These are phyloP conservation scores for Chlorella sp. DNA, from an alignment of 139 green algal species.

Conservation along the genomic window DNA sequence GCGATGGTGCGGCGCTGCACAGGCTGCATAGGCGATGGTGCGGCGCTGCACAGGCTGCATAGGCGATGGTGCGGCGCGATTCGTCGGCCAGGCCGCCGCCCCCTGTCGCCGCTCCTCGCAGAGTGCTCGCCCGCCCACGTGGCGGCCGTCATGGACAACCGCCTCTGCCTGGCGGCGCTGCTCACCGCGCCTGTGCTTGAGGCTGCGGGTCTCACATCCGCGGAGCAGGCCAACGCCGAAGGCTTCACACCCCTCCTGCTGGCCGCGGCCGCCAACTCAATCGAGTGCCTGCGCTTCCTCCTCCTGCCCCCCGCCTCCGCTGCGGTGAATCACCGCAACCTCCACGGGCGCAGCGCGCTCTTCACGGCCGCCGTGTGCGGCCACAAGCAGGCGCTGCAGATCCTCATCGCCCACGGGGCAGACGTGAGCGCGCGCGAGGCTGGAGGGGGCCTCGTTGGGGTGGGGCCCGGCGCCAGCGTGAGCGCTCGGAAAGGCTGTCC, in stretches of 20 bases:
- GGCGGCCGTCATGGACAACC: constrained; percentile 1
- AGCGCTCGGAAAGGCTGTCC: neutral
- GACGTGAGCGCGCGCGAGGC: neutral
- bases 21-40: neutral
- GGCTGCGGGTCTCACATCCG: neutral
- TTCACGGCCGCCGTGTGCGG: constrained; percentile 9
- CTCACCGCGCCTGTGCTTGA: too few species aligned
- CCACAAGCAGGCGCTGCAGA: neutral
- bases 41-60: neutral
- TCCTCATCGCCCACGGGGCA: neutral
- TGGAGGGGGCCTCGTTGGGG: neutral
- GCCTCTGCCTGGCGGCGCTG: constrained; percentile 5
- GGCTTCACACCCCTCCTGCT: constrained; percentile 25
- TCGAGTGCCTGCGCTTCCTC: neutral
- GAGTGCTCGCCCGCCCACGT: constrained; percentile 8
- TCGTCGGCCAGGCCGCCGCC: neutral
- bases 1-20: neutral
- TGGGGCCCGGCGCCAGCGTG: neutral
- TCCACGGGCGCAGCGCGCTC: neutral
- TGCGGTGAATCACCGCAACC: constrained; percentile 2
- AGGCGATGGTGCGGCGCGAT: too few species aligned
- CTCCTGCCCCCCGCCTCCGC: constrained; percentile 2
- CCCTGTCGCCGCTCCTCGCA: neutral
- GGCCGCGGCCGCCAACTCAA: neutral
- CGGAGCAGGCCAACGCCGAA: neutral